Evolutionary conservation across 163 green algal genomes (phyloP), one percentile per base, ranked within the genome.

Genomic region (Chlamydomonas reinhardtii): DNA sequence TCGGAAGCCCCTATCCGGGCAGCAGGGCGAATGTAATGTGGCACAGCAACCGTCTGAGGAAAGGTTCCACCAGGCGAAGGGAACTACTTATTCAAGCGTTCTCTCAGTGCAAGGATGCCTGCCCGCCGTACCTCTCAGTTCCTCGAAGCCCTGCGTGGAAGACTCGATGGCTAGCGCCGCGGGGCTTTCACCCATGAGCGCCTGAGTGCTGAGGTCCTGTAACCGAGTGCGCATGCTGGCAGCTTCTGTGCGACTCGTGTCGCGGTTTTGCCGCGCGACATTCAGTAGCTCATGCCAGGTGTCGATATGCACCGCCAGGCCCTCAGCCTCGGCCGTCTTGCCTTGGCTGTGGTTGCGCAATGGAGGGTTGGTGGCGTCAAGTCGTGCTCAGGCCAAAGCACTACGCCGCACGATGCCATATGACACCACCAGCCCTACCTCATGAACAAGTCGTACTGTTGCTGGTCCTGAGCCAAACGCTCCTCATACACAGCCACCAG

Each of bases 201-300:
- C 64, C 5, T 34, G 27, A 12, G 29, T 34, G 64, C 29, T 85
- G 20, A 86, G 29, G 29, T 80, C 70, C 34, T 48, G 12, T 34
- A 86, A 56, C 70, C 80, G 54, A 3, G 35, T 29, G 24, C 32
- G 56, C 70, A 86, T 79, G 54, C 25, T 16, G 1, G 27, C 59
- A 2, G 80, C 80, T 19, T 86, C 80, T 4, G 29, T 31, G 35
- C 80, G 54, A 52, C 80, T 79, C 4, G 56, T 34, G 35, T 86
- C 54, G 15, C 74, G 70, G 69, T 79, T 79, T 71, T 86, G 73
- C 4, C 69, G 69, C 29, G 69, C 70, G 24, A 73, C 69, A 5
- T 86, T 35, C 69, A 79, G 56, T 16, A 80, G 70, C 56, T 86
- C 80, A 14, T 56, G 48, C 80, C 80, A 86, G 20, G 69, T 86